Evolutionary conservation across 2,329 filamentous ascomycete species (phyloP), one percentile per base, ranked within the genome.

Genomic region (Sordariomycetes sp.): DNA sequence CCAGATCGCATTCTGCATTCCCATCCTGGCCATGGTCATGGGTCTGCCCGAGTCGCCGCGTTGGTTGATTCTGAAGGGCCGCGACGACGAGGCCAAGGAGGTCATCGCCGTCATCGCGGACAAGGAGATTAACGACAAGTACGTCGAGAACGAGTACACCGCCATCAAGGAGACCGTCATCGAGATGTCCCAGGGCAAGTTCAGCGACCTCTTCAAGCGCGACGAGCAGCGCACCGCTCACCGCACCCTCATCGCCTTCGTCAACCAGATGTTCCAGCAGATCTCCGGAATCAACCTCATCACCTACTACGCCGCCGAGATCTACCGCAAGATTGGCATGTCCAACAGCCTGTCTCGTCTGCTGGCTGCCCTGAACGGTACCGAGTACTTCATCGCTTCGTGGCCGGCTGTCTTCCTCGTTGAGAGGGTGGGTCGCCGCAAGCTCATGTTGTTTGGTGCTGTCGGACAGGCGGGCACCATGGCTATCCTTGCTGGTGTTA

Each of bases 401-500:
- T 73, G 78, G 73, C 65, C 66, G 1, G 62, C 67, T 2, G 64
- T 71, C 15, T 76, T 77, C 51, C 63, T 80, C 18, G 75, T 82
- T 24, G 78, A 82, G 53, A 68, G 72, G 2, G 72, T 79, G 4
- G 79, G 79, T 9, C 75, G 82, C 19, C 70, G 82, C 14, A 72
- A 73, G 47, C 68, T 86, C 39, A 86, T 87, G 79, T 57, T 86
- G 14, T 73, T 84, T 41, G 81, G 81, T 34, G 75, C 74, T 24
- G 49, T 68, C 2, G 75, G 75, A 39, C 75, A 82, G 51, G 75
- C 71, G 2, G 61, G 57, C 2, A 65, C 72, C 33, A 85, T 86
- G 81, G 70, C 76, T 3, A 66, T 85, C 24, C 61, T 76, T 24
- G 63, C 68, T 0, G 63, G 66, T 21, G 60, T 81, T 37, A 76